phyloP scores from a whole-genome alignment of 208 protist species.

The Leishmania gerbilli region DNA sequence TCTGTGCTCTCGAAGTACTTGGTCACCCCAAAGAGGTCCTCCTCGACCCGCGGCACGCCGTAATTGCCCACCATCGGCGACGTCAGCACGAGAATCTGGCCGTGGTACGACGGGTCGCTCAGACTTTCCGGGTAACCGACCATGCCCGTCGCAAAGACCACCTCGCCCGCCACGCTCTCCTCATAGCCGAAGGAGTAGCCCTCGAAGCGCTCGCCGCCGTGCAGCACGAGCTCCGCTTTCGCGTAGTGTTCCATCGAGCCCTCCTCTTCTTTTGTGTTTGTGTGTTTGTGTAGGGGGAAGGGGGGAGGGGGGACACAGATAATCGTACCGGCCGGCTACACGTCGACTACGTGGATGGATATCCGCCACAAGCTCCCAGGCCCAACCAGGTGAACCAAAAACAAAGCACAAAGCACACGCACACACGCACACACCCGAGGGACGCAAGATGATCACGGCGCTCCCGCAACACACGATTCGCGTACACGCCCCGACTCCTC shows the following conservation, averaged over 20 bases:
- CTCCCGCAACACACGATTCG: no score
- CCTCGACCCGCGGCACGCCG: constrained; percentile 90
- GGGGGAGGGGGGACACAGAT: not conserved
- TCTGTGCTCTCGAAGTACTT: constrained; percentile 96
- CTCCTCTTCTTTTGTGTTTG: not conserved
- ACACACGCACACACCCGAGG: not conserved
- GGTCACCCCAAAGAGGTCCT: constrained; percentile 93
- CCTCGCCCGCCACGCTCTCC: constrained; percentile 83
- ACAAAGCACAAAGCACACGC: not conserved
- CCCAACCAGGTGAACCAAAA: not conserved
- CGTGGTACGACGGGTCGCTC: constrained; percentile 98
- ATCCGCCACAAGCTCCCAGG: not conserved
- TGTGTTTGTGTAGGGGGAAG: not conserved
- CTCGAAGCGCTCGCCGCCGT: constrained; percentile 93
- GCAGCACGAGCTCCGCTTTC: constrained; percentile 89
- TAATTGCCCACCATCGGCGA: constrained; percentile 98
- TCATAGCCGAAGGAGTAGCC: constrained; percentile 97
- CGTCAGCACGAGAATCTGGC: constrained; percentile 98
- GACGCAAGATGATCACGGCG: no score
- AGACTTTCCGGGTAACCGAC: constrained; percentile 95
- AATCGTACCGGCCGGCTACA: not conserved
- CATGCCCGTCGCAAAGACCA: constrained; percentile 96
- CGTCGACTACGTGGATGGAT: not conserved
- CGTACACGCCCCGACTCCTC: no score
- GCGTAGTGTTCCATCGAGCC: constrained; percentile 32